Percentiles rank a stretch among this genome's conserved stretches.
These are phyloP conservation scores for Boeremia exigua DNA, from an alignment of 2,329 filamentous ascomycete genomes.

Conservation along the genomic window DNA sequence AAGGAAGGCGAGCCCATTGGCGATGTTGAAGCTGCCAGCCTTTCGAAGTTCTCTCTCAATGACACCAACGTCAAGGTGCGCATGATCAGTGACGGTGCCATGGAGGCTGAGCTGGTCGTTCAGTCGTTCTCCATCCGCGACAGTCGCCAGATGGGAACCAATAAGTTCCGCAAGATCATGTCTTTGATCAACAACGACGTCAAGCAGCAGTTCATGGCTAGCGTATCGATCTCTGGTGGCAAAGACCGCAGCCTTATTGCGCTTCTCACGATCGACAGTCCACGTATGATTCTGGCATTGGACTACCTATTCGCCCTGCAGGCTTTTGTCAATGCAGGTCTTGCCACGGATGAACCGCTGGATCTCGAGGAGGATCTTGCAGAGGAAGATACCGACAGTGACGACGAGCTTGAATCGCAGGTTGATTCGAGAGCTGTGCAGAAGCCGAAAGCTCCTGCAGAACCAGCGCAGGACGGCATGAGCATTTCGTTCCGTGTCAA, in stretches of 20 bases:
- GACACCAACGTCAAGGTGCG: constrained; percentile 89
- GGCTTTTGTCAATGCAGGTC: constrained; percentile 76
- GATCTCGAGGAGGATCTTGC: constrained; percentile 65
- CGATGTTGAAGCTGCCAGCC: constrained; percentile 76
- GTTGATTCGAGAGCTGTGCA: constrained; percentile 34
- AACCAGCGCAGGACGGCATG: constrained; percentile 59
- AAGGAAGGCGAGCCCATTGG: constrained; percentile 78
- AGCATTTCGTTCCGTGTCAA: constrained; percentile 88
- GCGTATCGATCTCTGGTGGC: constrained; percentile 87
- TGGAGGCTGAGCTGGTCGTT: constrained; percentile 92
- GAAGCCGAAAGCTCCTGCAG: constrained; percentile 24
- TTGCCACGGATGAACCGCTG: constrained; percentile 62
- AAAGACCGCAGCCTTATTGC: constrained; percentile 82
- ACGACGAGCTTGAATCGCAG: constrained; percentile 45
- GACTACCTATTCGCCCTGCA: constrained; percentile 95
- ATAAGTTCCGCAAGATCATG: constrained; percentile 99
- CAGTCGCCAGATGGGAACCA: constrained; percentile 84
- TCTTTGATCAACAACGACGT: constrained; percentile 92
- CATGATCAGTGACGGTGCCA: constrained; percentile 87
- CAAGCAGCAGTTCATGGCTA: constrained; percentile 96
- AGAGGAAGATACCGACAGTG: constrained; percentile 56
- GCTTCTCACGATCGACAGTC: constrained; percentile 92
- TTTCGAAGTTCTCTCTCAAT: constrained; percentile 94
- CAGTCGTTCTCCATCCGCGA: constrained; percentile 95
- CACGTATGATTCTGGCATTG: constrained; percentile 89